Percentiles rank a stretch among this genome's conserved stretches.
Evolutionary conservation across 108 stramenopile genomes (phyloP).

Genomic region (Cyclotella baltica): DNA sequence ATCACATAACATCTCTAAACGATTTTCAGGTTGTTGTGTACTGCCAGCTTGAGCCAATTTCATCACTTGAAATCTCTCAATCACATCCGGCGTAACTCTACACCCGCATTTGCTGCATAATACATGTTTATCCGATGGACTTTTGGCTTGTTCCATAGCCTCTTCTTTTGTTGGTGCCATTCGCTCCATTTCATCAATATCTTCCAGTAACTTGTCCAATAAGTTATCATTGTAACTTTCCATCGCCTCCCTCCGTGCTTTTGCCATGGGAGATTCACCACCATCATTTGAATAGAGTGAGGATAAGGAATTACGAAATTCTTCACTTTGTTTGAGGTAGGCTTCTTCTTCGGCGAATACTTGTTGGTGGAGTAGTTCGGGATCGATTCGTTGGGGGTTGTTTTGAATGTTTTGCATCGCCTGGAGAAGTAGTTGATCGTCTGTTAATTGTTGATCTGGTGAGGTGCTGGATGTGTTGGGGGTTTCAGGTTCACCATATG

Average conservation of each 20-base stretch:
- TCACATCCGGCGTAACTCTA: constrained; percentile 35
- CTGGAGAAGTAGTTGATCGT: constrained; percentile 32
- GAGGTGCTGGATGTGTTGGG: neutral
- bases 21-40: neutral
- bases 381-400: constrained; percentile 21
- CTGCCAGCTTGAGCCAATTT: neutral
- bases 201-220: constrained; percentile 30
- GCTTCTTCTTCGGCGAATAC: constrained; percentile 50
- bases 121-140: neutral
- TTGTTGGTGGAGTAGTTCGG: constrained; percentile 35
- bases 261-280: constrained; percentile 35
- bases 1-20: constrained; percentile 12
- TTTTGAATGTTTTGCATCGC: constrained; percentile 21
- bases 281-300: constrained; percentile 14
- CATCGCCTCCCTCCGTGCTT: constrained; percentile 23
- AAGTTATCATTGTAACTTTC: constrained; percentile 34
- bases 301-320: constrained; percentile 42
- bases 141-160: constrained; percentile 22
- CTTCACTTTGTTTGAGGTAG: constrained; percentile 45
- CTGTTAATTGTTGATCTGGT: constrained; percentile 6
- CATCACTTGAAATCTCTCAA: constrained; percentile 17
- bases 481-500: constrained; percentile 1
- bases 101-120: constrained; percentile 39
- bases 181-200: constrained; percentile 43
- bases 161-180: constrained; percentile 45